Evolutionary conservation across 805 yeast species (phyloP), one percentile per base, ranked within the genome.

Genomic region (Metschnikowia shivogae): DNA sequence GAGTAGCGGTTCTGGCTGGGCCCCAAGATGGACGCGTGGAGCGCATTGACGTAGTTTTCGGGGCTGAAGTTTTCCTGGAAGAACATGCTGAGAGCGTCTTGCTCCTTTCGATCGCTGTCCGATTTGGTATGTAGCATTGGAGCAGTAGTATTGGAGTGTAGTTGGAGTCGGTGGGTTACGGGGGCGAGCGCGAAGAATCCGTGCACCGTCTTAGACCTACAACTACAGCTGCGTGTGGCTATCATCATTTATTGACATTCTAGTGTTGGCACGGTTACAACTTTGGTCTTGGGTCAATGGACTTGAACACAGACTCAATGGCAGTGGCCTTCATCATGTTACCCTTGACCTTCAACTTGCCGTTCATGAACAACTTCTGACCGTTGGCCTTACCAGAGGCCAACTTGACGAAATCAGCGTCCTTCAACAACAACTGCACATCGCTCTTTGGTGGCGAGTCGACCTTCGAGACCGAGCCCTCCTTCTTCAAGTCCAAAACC

Each of bases 321-420:
- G 80, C 78, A 36, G 90, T 79, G 44, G 95, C 95, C 75, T 88
- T 88, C 90, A 85, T 85, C 70, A 88, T 84, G 71, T 89, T 86
- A 54, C 96, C 96, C 74, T 83, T 86, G 53, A 88, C 82, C 76
- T 86, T 87, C 65, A 88, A 78, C 67, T 84, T 84, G 34, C 96
- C 96, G 57, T 77, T 70, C 85, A 88, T 79, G 66, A 86, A 88
- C 59, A 88, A 76, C 70, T 81, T 83, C 68, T 88, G 95, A 38
- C 95, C 88, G 64, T 83, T 84, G 52, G 89, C 81, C 74, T 86
- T 85, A 50, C 95, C 95, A 49, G 73, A 69, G 43, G 85, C 85
- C 55, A 88, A 76, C 62, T 77, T 80, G 55, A 76, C 82, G 56
- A 88, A 81, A 63, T 85, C 86, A 45, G 77, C 75, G 59, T 87